Evolutionary conservation across 2,329 filamentous ascomycete species (phyloP).

Genomic region (Fusarium buxicola): DNA sequence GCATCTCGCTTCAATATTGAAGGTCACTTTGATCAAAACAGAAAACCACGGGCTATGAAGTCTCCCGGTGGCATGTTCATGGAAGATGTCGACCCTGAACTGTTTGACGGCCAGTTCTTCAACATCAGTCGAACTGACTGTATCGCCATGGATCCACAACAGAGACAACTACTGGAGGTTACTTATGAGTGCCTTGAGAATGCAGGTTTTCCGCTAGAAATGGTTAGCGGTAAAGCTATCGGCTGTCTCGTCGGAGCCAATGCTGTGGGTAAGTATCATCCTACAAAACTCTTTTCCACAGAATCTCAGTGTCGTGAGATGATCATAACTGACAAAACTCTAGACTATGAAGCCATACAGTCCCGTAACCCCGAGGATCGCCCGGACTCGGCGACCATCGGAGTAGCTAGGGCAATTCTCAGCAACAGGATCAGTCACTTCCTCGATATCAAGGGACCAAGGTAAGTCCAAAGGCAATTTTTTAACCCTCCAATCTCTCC

Average conservation of each 20-base stretch:
- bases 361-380: slow-evolving; percentile 55
- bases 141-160: slow-evolving; percentile 56
- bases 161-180: slow-evolving; percentile 56
- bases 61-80: slow-evolving; percentile 56
- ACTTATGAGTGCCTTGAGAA: slow-evolving; percentile 56
- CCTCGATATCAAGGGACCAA: slow-evolving; percentile 60
- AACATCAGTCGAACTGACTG: slow-evolving; percentile 19
- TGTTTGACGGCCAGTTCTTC: slow-evolving; percentile 34
- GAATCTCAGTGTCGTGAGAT: no score
- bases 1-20: slow-evolving; percentile 50
- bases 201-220: slow-evolving; percentile 49
- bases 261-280: no score
- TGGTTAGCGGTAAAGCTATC: slow-evolving; percentile 48
- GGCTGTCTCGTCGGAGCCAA: slow-evolving; percentile 56
- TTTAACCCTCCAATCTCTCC: no score
- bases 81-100: slow-evolving; percentile 28
- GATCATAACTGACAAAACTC: no score
- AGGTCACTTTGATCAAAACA: slow-evolving; percentile 54
- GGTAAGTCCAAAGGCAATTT: no score
- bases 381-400: slow-evolving; percentile 55
- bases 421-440: slow-evolving; percentile 61
- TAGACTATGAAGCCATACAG: slow-evolving; percentile 55
- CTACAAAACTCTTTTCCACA: no score
- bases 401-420: slow-evolving; percentile 56
- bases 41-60: slow-evolving; percentile 50